Evolutionary conservation across 805 yeast genomes (phyloP), one percentile per base, ranked within the genome.

Genomic region (Wickerhamomyces hampshirensis): DNA sequence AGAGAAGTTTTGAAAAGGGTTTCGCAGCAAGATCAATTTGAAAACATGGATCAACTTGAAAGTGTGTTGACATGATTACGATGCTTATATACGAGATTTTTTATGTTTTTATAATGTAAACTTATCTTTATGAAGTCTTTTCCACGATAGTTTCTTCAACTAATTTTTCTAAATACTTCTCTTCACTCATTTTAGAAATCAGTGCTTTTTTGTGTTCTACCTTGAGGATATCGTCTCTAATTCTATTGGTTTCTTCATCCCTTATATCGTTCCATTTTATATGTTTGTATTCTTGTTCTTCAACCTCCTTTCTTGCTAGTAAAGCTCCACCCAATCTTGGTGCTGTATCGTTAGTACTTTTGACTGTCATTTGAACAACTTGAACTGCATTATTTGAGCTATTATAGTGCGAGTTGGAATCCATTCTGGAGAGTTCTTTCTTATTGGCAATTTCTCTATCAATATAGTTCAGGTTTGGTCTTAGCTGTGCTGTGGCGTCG

Each of bases 11-110:
- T 91, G 44, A 72, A 80, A 43, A 68, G 84, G 38, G 83, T 93
- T 2, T 73, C 76, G 5, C 86, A 84, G 44, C 95, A 88, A 68
- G 97, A 93, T 54, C 85, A 85, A 37, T 65, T 88, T 49, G 97
- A 91, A 59, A 72, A 73, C 33, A 77, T 80, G 63, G 95, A 85
- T 52, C 81, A 80, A 43, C 42, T 69, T 30, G 70, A 67, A 40
- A 60, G 68, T 42, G 65, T 66, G 13, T 35, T 66, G 40, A 52
- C 68, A 37, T 65, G 46, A 45, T 19, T 9, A 6, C 18, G 13
- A n/a, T n/a, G n/a, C n/a, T n/a, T n/a, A n/a, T n/a, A n/a, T n/a
- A n/a, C n/a, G n/a, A n/a, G n/a, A n/a, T n/a, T n/a, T n/a, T n/a
- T n/a, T n/a, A n/a, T n/a, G n/a, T n/a, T n/a, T n/a, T n/a, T n/a